Percentiles rank a stretch among this genome's conserved stretches.
phyloP scores from a whole-genome alignment of 2,329 filamentous ascomycete genomes.

The Diplocarpon mali region DNA sequence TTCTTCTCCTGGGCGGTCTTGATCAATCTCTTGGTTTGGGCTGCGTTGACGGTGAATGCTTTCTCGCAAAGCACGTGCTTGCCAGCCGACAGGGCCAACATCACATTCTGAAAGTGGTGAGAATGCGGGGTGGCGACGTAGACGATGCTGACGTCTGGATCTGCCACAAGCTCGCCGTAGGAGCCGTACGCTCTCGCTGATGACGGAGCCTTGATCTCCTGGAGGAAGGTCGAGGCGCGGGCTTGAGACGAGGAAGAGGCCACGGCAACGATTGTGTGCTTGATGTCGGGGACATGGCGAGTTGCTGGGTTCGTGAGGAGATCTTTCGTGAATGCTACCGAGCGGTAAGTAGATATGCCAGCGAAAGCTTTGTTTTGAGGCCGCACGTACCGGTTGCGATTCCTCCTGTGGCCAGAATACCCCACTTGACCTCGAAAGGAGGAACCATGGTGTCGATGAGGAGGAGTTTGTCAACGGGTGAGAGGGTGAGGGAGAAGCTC shows the following conservation, averaged over 20 bases:
- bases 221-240: conserved; percentile 51
- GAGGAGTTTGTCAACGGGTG: neutral
- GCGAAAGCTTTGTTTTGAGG: neutral
- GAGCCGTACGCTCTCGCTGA: conserved; percentile 53
- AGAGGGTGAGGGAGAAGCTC: neutral
- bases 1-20: conserved; percentile 50
- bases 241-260: conserved; percentile 51
- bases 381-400: conserved; percentile 26
- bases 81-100: conserved; percentile 51
- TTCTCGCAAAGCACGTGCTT: conserved; percentile 66
- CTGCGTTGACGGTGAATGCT: conserved; percentile 58
- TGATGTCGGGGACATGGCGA: conserved; percentile 47
- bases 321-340: conserved; percentile 46
- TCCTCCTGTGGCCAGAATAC: conserved; percentile 29
- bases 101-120: conserved; percentile 61
- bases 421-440: conserved; percentile 25
- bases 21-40: conserved; percentile 47
- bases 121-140: conserved; percentile 64
- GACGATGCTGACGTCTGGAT: conserved; percentile 54
- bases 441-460: conserved; percentile 16
- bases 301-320: conserved; percentile 49
- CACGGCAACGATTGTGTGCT: conserved; percentile 51
- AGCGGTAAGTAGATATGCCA: conserved; percentile 2
- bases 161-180: conserved; percentile 54
- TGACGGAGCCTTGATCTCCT: conserved; percentile 41